phyloP scores from a whole-genome alignment of 306 rosid genomes.

The Cicer pinnatifidum region DNA sequence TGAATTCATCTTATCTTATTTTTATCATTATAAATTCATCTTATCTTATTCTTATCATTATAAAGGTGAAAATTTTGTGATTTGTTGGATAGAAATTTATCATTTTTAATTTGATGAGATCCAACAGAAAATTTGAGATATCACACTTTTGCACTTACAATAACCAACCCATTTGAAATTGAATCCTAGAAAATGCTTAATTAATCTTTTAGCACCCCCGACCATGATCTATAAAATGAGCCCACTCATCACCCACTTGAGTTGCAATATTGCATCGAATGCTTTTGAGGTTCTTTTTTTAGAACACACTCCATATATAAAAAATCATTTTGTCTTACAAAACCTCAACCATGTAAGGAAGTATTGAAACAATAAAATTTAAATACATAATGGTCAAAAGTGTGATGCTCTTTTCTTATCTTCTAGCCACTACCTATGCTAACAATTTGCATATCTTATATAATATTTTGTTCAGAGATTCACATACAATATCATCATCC shows the following conservation, averaged over 20 bases:
- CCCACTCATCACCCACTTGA: not conserved
- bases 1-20: too few relatives aligned
- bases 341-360: conserved; percentile 26
- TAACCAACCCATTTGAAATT: not conserved
- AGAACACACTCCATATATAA: not conserved
- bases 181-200: too few relatives aligned
- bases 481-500: conserved; percentile 36
- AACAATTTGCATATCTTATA: conserved; percentile 52
- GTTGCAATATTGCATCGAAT: not conserved
- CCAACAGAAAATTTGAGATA: not conserved
- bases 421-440: conserved; percentile 39
- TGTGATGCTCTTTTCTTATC: conserved; percentile 42
- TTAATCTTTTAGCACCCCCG: not conserved
- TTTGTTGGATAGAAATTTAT: too few relatives aligned
- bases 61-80: not conserved
- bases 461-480: conserved; percentile 41
- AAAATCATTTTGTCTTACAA: too few relatives aligned
- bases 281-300: not conserved
- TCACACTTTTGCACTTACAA: not conserved
- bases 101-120: not conserved
- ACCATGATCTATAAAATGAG: not conserved
- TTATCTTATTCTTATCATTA: too few relatives aligned
- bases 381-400: conserved; percentile 18
- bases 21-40: not conserved
- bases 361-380: conserved; percentile 36